Base-by-base conservation (phyloP, 306 rosid species). In the Leucaena leucocephala region DNA sequence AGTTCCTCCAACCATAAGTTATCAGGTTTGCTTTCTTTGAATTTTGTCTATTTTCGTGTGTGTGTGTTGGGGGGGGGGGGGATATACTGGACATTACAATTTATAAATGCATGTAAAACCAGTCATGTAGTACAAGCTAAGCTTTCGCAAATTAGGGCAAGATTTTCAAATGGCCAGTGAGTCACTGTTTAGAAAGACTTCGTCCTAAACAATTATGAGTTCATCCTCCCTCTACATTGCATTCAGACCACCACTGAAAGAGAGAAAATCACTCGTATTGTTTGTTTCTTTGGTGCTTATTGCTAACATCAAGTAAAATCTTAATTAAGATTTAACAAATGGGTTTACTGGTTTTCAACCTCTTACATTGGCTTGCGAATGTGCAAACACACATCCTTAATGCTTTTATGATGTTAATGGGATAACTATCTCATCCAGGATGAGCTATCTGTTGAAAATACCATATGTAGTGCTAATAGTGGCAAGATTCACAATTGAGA, bases 21-120 rank as follows among this genome's bases (percentile, higher is more conserved):
- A 83, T 80, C 98, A 91, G 98, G 98, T 94, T 76, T 81, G 33
- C 61, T 63, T 66, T 82, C 71, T 71, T 74, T 55, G 27, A 46
- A 46, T 50, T 74, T 72, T 68, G 44, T 66, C 58, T 65, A n/a
- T 43, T 85, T 80, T 43, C 72, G 22, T 62, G n/a, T n/a, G n/a
- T n/a, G n/a, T n/a, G n/a, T n/a, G n/a, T n/a, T n/a, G n/a, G n/a
- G n/a, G n/a, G n/a, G 75, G 52, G 45, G 52, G 71, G 79, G 52
- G 52, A 77, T 72, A 69, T 78, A 43, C n/a, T 52, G 8, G 67
- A 50, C 61, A 42, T 74, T 59, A 39, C 71, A 81, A 64, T 62
- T 43, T 48, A 45, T 43, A 57, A 74, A 76, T 68, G 59, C 73
- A 78, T 59, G 64, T 66, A 68, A 72, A 66, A 61, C 61, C 62